A percentile compares a stretch with the other conserved stretches of the same genome.
phyloP scores from a whole-genome alignment of 192 early-diverging fungal species.

The Chytriomyces sp. region DNA sequence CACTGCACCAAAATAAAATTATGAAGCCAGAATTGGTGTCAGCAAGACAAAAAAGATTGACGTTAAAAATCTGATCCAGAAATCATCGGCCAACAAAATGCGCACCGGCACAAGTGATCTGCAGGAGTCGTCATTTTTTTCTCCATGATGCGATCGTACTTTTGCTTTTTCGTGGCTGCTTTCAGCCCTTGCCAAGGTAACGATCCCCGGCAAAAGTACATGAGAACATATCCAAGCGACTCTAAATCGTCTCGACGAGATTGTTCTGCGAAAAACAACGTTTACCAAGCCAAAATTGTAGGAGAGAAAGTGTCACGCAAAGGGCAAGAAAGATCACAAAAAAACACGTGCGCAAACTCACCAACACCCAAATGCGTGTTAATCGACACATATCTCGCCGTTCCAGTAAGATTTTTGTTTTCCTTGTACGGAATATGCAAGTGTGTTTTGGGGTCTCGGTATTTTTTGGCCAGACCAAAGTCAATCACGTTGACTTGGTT shows the following conservation, averaged over 20 bases:
- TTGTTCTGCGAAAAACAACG: constrained; percentile 49
- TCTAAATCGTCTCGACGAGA: constrained; percentile 69
- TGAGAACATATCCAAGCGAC: constrained; percentile 66
- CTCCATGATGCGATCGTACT: constrained; percentile 74
- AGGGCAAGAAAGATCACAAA: too few species aligned
- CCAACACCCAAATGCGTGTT: constrained; percentile 69
- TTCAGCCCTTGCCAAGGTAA: constrained; percentile 68
- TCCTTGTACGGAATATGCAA: constrained; percentile 72
- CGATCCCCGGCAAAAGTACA: constrained; percentile 68
- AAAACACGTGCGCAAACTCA: constrained; percentile 26
- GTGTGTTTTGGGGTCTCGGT: constrained; percentile 68
- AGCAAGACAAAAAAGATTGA: not conserved
- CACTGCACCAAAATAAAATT: constrained; percentile 46
- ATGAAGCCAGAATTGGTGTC: too few species aligned
- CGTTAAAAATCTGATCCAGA: not conserved
- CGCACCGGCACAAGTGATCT: constrained; percentile 59
- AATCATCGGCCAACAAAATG: constrained; percentile 31
- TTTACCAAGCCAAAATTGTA: too few species aligned
- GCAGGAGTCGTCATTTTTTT: constrained; percentile 77
- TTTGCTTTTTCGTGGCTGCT: constrained; percentile 68
- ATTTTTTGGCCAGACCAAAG: constrained; percentile 71
- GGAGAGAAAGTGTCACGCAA: too few species aligned
- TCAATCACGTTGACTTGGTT: constrained; percentile 74
- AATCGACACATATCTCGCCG: constrained; percentile 65
- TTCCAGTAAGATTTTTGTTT: constrained; percentile 71